These are phyloP conservation scores for Chlorella sp. DNA, from an alignment of 139 green algal genomes.

Conservation along the genomic window DNA sequence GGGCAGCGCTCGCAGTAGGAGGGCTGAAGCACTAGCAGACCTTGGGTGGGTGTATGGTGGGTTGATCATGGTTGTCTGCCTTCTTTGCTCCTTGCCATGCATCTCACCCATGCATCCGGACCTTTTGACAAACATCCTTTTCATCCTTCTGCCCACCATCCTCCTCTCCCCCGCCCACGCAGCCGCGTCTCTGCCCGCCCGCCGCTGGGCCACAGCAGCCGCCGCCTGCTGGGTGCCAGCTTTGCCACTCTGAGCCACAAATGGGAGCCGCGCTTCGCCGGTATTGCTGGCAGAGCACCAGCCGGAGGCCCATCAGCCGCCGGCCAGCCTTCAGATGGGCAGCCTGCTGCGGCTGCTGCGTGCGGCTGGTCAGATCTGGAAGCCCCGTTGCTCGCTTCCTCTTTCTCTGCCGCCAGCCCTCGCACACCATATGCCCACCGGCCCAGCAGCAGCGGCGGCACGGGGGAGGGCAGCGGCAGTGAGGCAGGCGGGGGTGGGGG, in stretches of 20 bases:
- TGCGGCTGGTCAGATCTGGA: background rate
- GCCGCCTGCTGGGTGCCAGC: slow-evolving; percentile 23
- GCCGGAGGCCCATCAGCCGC: background rate
- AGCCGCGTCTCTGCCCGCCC: background rate
- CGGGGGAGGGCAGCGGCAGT: too few species aligned
- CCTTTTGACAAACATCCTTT: too few species aligned
- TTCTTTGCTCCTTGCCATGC: too few species aligned
- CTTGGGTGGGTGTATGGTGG: background rate
- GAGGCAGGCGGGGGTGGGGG: too few species aligned
- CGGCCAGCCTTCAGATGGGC: background rate
- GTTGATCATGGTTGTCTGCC: background rate
- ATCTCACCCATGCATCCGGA: too few species aligned
- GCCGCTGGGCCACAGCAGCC: background rate
- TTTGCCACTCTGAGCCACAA: slow-evolving; percentile 14
- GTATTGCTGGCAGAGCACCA: too few species aligned
- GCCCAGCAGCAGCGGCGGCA: too few species aligned
- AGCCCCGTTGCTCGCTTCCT: background rate
- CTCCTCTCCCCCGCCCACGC: background rate
- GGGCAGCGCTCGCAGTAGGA: background rate
- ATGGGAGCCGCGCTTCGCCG: slow-evolving; percentile 16
- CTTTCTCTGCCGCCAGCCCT: too few species aligned
- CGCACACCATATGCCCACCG: too few species aligned
- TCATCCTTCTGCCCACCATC: too few species aligned
- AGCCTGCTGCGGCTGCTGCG: background rate
- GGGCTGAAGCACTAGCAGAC: background rate